Evolutionary conservation across 177 flowering plant genomes (phyloP).

Genomic region (Vitis hybrid): DNA sequence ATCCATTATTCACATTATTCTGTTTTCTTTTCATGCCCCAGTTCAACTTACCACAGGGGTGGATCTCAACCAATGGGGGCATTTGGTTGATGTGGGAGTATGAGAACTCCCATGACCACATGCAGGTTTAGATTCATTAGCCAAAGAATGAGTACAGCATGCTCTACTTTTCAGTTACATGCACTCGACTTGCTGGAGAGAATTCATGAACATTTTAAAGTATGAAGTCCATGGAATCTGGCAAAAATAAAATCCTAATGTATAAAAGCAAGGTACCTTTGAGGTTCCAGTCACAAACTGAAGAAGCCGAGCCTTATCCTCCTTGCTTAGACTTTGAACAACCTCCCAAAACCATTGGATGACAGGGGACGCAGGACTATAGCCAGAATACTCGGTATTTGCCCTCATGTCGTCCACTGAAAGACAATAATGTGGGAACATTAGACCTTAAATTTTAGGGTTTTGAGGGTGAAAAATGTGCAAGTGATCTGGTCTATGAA

Average conservation of each 20-base stretch:
- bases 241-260: not conserved
- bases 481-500: not conserved
- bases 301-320: slow-evolving; percentile 93
- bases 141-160: no score
- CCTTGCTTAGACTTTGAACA: slow-evolving; percentile 91
- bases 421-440: slow-evolving; percentile 10
- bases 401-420: slow-evolving; percentile 98
- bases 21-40: no score
- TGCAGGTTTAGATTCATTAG: no score
- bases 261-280: slow-evolving; percentile 54
- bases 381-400: slow-evolving; percentile 96
- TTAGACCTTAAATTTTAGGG: not conserved
- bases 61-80: no score
- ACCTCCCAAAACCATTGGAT: slow-evolving; percentile 99
- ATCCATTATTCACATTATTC: no score
- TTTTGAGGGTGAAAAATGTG: not conserved
- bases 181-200: no score
- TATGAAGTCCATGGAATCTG: no score
- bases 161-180: no score
- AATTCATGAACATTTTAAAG: no score
- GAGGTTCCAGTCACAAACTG: slow-evolving; percentile 99
- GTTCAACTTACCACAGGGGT: no score
- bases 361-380: slow-evolving; percentile 86
- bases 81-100: no score
- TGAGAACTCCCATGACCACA: no score